These are phyloP conservation scores for Citrullus colocynthis DNA, from an alignment of 306 rosid genomes.

Conservation along the genomic window DNA sequence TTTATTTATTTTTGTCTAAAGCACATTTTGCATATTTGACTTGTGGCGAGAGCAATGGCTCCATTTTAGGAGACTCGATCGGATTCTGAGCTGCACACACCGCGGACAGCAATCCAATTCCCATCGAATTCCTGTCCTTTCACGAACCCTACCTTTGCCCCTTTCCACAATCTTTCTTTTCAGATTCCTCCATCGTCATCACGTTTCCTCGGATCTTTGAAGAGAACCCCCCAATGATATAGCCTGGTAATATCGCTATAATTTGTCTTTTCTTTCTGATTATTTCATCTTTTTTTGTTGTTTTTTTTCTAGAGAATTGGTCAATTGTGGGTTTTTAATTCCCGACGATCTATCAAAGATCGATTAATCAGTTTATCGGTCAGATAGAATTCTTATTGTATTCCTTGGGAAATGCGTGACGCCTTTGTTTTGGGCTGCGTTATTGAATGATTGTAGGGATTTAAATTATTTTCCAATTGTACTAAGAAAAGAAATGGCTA, in stretches of 20 bases:
- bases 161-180: background rate
- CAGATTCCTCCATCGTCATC: slow-evolving; percentile 9
- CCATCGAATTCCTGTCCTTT: slow-evolving; percentile 1
- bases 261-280: background rate
- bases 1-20: background rate
- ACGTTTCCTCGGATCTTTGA: slow-evolving; percentile 4
- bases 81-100: background rate
- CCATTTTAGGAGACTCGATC: slow-evolving; percentile 1
- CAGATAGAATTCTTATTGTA: background rate
- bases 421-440: background rate
- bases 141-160: background rate
- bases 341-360: background rate
- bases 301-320: background rate
- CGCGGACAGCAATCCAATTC: background rate
- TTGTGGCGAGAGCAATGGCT: background rate
- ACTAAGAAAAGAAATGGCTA: background rate
- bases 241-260: background rate
- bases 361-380: background rate
- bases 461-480: background rate
- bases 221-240: background rate
- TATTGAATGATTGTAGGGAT: background rate
- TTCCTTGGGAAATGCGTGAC: background rate
- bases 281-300: background rate
- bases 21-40: background rate
- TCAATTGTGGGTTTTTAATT: background rate